Conservation (phyloP, 2,329 filamentous ascomycete species). For the Xylaria digitata region DNA sequence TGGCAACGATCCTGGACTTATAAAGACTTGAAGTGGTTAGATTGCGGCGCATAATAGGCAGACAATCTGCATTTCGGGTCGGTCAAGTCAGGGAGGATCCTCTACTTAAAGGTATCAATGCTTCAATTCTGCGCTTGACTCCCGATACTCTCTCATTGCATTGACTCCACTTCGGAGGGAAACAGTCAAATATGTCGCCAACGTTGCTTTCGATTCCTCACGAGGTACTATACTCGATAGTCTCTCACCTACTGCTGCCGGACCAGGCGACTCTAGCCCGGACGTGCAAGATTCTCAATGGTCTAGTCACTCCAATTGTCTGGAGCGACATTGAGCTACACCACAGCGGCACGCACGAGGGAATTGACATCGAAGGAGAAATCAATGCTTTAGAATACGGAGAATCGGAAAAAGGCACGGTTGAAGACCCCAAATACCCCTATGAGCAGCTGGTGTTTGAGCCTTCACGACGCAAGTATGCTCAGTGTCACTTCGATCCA, state of each 20-base stretch:
- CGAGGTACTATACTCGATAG: not conserved
- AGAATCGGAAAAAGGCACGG: not conserved
- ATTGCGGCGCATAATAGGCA: not conserved
- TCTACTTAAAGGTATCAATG: not conserved
- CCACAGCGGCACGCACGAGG: constrained; percentile 3
- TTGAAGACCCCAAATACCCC: not conserved
- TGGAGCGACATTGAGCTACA: constrained; percentile 3
- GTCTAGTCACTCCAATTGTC: not conserved
- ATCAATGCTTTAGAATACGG: constrained; percentile 8
- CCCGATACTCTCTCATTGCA: not conserved
- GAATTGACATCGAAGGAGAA: constrained; percentile 6
- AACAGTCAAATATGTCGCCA: not conserved
- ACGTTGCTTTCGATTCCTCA: not conserved
- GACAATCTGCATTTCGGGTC: not conserved
- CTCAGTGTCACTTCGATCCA: not conserved
- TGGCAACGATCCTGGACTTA: not conserved
- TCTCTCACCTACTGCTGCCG: not conserved
- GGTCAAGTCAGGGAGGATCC: not conserved
- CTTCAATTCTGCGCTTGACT: not conserved
- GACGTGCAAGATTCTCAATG: not conserved
- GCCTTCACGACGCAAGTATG: not conserved
- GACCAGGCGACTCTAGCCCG: not conserved
- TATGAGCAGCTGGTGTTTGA: constrained; percentile 6
- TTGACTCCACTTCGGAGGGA: not conserved
- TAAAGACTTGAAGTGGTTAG: not conserved